Evolutionary conservation across 2,329 filamentous ascomycete species (phyloP).

Genomic region (Purpureocillium lavendulum): DNA sequence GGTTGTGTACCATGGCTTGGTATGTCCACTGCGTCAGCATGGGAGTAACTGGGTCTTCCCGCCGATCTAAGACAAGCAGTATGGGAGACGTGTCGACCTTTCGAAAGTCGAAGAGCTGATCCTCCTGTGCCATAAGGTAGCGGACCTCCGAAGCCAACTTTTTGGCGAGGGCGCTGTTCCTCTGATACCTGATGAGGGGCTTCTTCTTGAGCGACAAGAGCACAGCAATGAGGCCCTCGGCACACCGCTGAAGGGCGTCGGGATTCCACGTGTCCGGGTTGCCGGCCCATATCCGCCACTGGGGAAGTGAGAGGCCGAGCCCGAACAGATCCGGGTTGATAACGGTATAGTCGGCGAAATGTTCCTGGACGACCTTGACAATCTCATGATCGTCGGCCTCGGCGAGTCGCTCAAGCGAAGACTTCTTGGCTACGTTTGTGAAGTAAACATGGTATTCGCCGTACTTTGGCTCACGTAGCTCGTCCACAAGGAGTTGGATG

Average conservation of each 20-base stretch:
- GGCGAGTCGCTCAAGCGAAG: conserved; percentile 82
- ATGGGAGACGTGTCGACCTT: conserved; percentile 93
- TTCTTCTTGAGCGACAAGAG: conserved; percentile 92
- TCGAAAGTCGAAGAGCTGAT: conserved; percentile 92
- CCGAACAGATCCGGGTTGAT: conserved; percentile 92
- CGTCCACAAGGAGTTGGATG: conserved; percentile 88
- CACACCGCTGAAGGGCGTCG: conserved; percentile 76
- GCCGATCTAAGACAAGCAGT: conserved; percentile 78
- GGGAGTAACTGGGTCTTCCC: conserved; percentile 91
- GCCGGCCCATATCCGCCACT: conserved; percentile 71
- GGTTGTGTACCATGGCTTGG: conserved; percentile 98
- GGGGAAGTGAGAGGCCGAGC: conserved; percentile 63
- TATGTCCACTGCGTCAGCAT: conserved; percentile 98
- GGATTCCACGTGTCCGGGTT: conserved; percentile 84
- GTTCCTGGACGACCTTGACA: conserved; percentile 86
- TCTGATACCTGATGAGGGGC: conserved; percentile 86
- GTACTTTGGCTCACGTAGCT: conserved; percentile 91
- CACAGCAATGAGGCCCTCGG: conserved; percentile 78
- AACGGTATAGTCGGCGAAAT: conserved; percentile 93
- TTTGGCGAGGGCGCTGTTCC: conserved; percentile 80
- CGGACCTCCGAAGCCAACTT: conserved; percentile 89
- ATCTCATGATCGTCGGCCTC: conserved; percentile 98
- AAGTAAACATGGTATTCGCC: conserved; percentile 97
- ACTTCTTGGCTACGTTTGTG: conserved; percentile 96
- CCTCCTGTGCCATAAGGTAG: conserved; percentile 90